Base-by-base conservation (phyloP, 2,329 filamentous ascomycete genomes). In the Dothideomycetes sp. region DNA sequence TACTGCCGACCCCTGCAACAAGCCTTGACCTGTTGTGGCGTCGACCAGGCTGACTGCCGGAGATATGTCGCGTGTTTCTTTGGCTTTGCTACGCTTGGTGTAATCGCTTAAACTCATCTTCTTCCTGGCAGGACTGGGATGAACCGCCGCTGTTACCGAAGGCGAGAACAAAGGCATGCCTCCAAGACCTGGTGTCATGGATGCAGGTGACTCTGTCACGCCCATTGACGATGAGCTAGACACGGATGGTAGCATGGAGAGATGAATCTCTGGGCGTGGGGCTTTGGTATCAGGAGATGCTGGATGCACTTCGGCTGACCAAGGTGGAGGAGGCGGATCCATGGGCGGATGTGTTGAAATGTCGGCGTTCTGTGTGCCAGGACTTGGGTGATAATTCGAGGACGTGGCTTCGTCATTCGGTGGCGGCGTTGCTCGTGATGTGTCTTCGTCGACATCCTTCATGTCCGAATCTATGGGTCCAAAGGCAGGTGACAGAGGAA, bases 21-120 rank as follows among this genome's bases (percentile, higher is more conserved):
- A 32, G 22, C 37, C 15, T 27, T 40, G 29, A 32, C 37, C 29
- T 40, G n/a, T n/a, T n/a, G n/a, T 40, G 37, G 37, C 29, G 13
- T 40, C 37, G 10, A 29, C 27, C 28, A 40, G n/a, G 27, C 37
- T 40, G 22, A 29, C 29, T 10, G 37, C 37, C 13, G 37, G 37
- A 3, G 37, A 40, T 4, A 40, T 40, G 15, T 40, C 37, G 22
- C 37, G 22, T 40, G 37, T 30, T 22, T 32, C 36, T 41, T 52
- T 53, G 8, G 53, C 51, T 43, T 64, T 66, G 41, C 55, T 62
- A 34, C 65, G 58, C 36, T 61, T 66, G 4, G 65, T 68, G 44
- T 69, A 71, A 39, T 70, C 68, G 47, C 65, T 69, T n/a, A 71
- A 49, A 46, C 66, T 70, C 43, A 71, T 57, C 56, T 70, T 71